These are phyloP conservation scores for Rhynchosporium agropyri DNA, from an alignment of 2,329 filamentous ascomycete genomes.

Conservation along the genomic window DNA sequence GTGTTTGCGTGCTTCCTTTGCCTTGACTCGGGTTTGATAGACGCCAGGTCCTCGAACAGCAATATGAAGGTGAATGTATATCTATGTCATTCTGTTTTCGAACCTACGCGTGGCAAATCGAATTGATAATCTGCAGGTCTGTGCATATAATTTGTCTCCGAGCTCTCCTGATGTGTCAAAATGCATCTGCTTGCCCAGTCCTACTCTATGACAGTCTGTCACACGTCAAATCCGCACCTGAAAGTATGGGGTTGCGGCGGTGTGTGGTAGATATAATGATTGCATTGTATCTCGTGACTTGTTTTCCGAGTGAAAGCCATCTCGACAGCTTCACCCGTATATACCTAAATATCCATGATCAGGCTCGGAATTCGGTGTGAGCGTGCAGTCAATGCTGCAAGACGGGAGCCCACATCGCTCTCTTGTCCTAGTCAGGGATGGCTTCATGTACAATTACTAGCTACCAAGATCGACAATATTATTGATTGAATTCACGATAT, in stretches of 20 bases:
- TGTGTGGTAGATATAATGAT: neutral
- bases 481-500: neutral
- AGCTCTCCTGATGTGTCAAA: neutral
- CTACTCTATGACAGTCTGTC: neutral
- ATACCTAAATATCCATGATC: neutral
- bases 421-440: neutral
- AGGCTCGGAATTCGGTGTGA: neutral
- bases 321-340: neutral
- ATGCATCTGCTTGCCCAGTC: neutral
- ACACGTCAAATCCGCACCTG: slow-evolving; percentile 2
- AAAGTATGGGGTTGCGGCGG: slow-evolving; percentile 1
- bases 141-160: neutral
- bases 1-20: neutral
- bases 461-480: neutral
- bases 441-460: slow-evolving; percentile 6
- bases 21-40: slow-evolving; percentile 1
- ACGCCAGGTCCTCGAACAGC: neutral
- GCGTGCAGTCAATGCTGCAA: neutral
- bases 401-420: slow-evolving; percentile 4
- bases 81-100: neutral
- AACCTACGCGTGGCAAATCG: neutral
- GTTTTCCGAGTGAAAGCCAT: neutral
- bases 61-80: neutral
- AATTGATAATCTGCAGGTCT: neutral
- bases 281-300: neutral